Conservation (phyloP, 164 flowering plant genomes). For the Aristolochia fimbriata region DNA sequence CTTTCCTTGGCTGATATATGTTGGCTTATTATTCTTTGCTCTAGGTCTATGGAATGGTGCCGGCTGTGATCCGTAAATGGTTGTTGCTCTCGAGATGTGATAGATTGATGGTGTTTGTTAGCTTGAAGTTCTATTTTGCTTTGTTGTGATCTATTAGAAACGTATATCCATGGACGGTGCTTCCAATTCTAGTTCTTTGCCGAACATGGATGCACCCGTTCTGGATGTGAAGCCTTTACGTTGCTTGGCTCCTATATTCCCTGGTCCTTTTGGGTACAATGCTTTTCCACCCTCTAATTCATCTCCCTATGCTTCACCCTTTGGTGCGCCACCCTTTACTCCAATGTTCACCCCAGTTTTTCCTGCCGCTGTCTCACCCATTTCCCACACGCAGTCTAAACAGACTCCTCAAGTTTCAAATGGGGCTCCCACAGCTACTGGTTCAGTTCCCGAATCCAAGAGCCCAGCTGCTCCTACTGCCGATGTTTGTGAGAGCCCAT, state of each 20-base stretch:
- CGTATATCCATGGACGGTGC: conserved; percentile 2
- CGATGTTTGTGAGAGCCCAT: background rate
- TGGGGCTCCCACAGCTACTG: conserved; percentile 10
- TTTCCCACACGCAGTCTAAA: conserved; percentile 18
- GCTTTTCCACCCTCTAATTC: conserved; percentile 17
- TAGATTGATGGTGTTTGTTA: too few relatives aligned
- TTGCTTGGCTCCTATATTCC: conserved; percentile 52
- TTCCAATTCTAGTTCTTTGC: background rate
- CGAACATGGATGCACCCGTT: conserved; percentile 45
- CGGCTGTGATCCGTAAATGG: too few relatives aligned
- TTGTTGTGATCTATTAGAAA: too few relatives aligned
- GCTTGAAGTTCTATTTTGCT: too few relatives aligned
- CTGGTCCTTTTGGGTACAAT: conserved; percentile 25
- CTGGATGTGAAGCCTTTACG: conserved; percentile 68
- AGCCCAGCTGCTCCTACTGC: too few relatives aligned
- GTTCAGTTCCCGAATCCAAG: background rate
- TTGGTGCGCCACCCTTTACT: conserved; percentile 46
- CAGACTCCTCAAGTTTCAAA: conserved; percentile 14
- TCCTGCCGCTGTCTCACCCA: conserved; percentile 13
- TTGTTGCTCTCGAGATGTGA: too few relatives aligned
- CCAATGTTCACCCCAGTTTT: conserved; percentile 40
- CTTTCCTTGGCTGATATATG: too few relatives aligned
- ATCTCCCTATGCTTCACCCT: conserved; percentile 45
- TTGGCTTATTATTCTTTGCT: too few relatives aligned
- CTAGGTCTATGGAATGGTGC: too few relatives aligned